Percentiles rank a stretch among this genome's conserved stretches.
Evolutionary conservation across 441 rosid genomes (phyloP).

Genomic region (Populus hybrid): DNA sequence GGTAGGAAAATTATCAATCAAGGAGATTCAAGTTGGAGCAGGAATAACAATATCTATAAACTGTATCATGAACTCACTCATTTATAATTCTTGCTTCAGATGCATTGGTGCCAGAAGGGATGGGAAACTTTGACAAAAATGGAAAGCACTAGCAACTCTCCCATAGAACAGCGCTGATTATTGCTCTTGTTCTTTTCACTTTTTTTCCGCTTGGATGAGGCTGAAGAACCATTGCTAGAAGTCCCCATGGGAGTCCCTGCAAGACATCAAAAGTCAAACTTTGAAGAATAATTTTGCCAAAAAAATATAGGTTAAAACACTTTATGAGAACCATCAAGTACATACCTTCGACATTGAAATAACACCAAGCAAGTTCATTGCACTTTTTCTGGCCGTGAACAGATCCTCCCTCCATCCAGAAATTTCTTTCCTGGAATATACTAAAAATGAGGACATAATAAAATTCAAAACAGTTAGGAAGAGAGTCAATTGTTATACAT

Average conservation of each 20-base stretch:
- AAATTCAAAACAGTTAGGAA: constrained; percentile 8
- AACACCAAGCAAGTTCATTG: constrained; percentile 79
- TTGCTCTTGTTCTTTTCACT: constrained; percentile 62
- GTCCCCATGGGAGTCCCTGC: constrained; percentile 66
- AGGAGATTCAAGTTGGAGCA: neutral
- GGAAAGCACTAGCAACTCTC: constrained; percentile 89
- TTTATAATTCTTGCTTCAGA: constrained; percentile 42
- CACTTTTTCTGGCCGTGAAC: constrained; percentile 85
- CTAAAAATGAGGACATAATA: constrained; percentile 2
- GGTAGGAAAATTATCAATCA: neutral
- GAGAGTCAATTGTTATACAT: constrained; percentile 25
- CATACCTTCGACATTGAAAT: constrained; percentile 78
- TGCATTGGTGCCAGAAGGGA: constrained; percentile 52
- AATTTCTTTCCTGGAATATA: constrained; percentile 57
- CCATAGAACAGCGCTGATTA: constrained; percentile 52
- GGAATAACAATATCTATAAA: constrained; percentile 12
- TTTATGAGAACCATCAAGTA: constrained; percentile 14
- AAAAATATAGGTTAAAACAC: constrained; percentile 15
- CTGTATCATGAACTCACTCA: constrained; percentile 46
- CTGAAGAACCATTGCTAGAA: constrained; percentile 37
- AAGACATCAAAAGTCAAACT: constrained; percentile 22
- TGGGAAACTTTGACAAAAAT: constrained; percentile 64
- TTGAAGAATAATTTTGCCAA: constrained; percentile 17
- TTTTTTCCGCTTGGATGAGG: constrained; percentile 74
- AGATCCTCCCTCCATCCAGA: constrained; percentile 94